A percentile compares a stretch with the other conserved stretches of the same genome.
phyloP scores from a whole-genome alignment of 768 basidiomycete genomes.

The Hydnomerulius pinastri region DNA sequence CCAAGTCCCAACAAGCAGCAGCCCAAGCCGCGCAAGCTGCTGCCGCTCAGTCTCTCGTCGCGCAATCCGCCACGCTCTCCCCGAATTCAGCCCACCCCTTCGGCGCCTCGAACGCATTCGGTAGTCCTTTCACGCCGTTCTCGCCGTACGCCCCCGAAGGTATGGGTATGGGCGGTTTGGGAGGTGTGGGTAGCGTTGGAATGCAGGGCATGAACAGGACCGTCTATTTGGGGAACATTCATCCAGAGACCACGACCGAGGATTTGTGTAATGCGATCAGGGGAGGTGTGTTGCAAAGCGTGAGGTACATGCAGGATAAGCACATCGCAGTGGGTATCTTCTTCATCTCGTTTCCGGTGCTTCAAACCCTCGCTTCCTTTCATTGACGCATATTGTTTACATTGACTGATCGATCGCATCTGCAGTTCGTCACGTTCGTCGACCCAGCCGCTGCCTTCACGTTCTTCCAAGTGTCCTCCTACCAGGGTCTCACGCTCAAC shows the following conservation, averaged over 20 bases:
- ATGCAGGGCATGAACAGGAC: slow-evolving; percentile 81
- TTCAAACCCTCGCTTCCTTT: slow-evolving; percentile 1
- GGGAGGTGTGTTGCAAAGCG: slow-evolving; percentile 95
- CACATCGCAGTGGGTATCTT: slow-evolving; percentile 80
- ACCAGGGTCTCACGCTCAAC: slow-evolving; percentile 88
- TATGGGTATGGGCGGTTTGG: slow-evolving; percentile 27
- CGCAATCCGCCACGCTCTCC: slow-evolving; percentile 47
- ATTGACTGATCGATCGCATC: too few relatives aligned
- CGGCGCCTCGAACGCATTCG: slow-evolving; percentile 32
- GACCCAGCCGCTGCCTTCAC: slow-evolving; percentile 91
- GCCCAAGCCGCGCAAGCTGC: slow-evolving; percentile 86
- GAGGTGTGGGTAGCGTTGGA: slow-evolving; percentile 25
- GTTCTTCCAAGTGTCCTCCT: slow-evolving; percentile 91
- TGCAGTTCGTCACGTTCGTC: slow-evolving; percentile 92
- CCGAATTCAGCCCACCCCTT: slow-evolving; percentile 32
- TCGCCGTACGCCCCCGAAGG: slow-evolving; percentile 50
- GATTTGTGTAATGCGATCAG: slow-evolving; percentile 96
- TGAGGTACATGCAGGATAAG: slow-evolving; percentile 95
- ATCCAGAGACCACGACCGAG: slow-evolving; percentile 92
- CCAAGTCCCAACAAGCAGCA: slow-evolving; percentile 90
- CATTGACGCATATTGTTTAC: not conserved
- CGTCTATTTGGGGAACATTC: slow-evolving; percentile 94
- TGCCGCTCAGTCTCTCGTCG: slow-evolving; percentile 71
- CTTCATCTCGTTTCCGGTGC: slow-evolving; percentile 2
- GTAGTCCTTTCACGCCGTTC: slow-evolving; percentile 47